Evolutionary conservation across 139 green algal genomes (phyloP).

Genomic region (Ostreobium quekettii): DNA sequence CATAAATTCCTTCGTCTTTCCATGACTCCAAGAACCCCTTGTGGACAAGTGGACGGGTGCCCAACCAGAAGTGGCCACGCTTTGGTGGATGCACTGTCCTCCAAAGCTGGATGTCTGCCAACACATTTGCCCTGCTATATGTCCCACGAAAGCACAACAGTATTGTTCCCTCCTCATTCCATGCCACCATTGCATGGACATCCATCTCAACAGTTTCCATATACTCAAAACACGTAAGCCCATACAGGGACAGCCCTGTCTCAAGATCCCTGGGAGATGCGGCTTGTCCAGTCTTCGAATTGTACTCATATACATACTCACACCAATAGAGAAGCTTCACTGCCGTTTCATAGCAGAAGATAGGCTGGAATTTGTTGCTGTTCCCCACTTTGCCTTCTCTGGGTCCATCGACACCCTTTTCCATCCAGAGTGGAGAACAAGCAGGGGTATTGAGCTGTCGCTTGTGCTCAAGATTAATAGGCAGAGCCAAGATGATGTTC

Average conservation of each 20-base stretch:
- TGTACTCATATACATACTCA: constrained; percentile 14
- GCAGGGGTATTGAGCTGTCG: too few relatives aligned
- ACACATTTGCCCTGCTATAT: constrained; percentile 5
- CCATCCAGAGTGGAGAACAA: too few relatives aligned
- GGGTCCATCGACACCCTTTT: too few relatives aligned
- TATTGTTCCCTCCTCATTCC: not conserved
- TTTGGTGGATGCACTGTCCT: constrained; percentile 9
- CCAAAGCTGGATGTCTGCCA: constrained; percentile 1
- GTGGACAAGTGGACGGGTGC: constrained; percentile 12
- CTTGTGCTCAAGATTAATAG: too few relatives aligned
- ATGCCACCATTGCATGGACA: too few relatives aligned
- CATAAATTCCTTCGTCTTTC: constrained; percentile 5
- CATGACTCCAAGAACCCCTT: constrained; percentile 15
- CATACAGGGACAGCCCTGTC: too few relatives aligned
- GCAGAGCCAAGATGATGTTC: too few relatives aligned
- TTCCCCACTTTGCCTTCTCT: too few relatives aligned
- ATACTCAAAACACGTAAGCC: too few relatives aligned
- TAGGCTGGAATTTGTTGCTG: not conserved
- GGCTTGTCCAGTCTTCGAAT: too few relatives aligned
- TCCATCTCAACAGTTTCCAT: too few relatives aligned
- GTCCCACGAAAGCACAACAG: constrained; percentile 17
- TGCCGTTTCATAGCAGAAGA: constrained; percentile 19
- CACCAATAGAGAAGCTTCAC: constrained; percentile 18
- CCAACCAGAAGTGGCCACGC: not conserved
- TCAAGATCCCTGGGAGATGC: too few relatives aligned